Evolutionary conservation across 2,329 filamentous ascomycete species (phyloP).

Genomic region (Cercospora brassicicola): DNA sequence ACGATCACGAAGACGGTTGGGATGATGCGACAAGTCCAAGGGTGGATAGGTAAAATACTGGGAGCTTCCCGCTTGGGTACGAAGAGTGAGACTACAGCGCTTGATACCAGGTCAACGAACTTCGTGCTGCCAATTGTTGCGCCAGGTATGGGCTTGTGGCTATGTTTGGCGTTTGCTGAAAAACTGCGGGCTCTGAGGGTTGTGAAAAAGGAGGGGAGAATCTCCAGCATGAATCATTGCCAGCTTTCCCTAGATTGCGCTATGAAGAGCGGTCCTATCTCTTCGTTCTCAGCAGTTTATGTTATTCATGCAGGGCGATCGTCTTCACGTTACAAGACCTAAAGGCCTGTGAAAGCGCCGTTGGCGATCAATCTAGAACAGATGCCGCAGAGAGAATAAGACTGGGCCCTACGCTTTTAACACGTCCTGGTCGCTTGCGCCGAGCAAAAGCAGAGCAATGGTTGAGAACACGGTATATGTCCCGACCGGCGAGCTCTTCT

Average conservation of each 20-base stretch:
- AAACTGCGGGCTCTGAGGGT: background rate
- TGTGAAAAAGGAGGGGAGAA: background rate
- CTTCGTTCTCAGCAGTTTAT: too few relatives aligned
- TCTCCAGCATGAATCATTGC: background rate
- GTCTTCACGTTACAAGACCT: too few relatives aligned
- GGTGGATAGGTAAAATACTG: background rate
- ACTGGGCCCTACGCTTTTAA: too few relatives aligned
- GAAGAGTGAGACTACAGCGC: background rate
- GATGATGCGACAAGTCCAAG: background rate
- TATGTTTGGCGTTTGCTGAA: background rate
- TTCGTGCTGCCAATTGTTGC: background rate
- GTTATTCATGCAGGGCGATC: too few relatives aligned
- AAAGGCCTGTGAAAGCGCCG: too few relatives aligned
- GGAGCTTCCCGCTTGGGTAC: background rate
- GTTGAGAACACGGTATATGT: too few relatives aligned
- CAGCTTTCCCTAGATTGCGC: background rate
- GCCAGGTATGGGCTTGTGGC: background rate
- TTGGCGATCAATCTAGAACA: too few relatives aligned
- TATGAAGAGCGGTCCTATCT: too few relatives aligned
- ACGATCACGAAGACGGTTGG: slow-evolving; percentile 1
- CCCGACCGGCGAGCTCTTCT: too few relatives aligned
- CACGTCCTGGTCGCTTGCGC: too few relatives aligned
- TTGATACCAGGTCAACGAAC: background rate
- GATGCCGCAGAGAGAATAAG: too few relatives aligned
- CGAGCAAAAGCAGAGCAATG: too few relatives aligned